phyloP scores from a whole-genome alignment of 345 rosid species.

The Eucalyptus coolabah region DNA sequence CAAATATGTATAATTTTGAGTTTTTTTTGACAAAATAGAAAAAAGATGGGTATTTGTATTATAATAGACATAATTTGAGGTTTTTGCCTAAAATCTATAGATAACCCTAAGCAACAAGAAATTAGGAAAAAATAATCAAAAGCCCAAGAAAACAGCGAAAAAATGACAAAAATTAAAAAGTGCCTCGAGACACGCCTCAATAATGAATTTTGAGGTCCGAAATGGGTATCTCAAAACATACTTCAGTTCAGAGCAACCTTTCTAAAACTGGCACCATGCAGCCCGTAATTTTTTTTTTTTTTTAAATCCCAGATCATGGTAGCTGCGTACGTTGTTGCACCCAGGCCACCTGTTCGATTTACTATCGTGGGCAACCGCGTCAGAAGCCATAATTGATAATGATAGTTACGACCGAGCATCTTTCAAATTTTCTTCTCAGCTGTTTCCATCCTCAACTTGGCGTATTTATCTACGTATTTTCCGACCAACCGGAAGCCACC shows the following conservation, averaged over 20 bases:
- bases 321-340: not conserved
- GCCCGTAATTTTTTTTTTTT: not conserved
- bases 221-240: not conserved
- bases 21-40: not conserved
- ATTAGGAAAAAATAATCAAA: not conserved
- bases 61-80: not conserved
- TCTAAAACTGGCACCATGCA: not conserved
- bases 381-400: not conserved
- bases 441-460: not conserved
- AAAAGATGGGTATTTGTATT: not conserved
- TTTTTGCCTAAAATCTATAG: no score
- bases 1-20: not conserved
- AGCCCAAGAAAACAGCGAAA: not conserved
- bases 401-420: not conserved
- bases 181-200: not conserved
- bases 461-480: not conserved
- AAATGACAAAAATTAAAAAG: not conserved
- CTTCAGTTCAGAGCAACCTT: not conserved
- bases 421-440: accelerated
- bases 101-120: not conserved
- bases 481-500: not conserved
- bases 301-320: not conserved
- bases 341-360: not conserved
- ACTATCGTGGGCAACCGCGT: not conserved
- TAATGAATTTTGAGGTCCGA: not conserved